Evolutionary conservation across 768 basidiomycete genomes (phyloP).

Genomic region (Brasilioporus rufonigricans): DNA sequence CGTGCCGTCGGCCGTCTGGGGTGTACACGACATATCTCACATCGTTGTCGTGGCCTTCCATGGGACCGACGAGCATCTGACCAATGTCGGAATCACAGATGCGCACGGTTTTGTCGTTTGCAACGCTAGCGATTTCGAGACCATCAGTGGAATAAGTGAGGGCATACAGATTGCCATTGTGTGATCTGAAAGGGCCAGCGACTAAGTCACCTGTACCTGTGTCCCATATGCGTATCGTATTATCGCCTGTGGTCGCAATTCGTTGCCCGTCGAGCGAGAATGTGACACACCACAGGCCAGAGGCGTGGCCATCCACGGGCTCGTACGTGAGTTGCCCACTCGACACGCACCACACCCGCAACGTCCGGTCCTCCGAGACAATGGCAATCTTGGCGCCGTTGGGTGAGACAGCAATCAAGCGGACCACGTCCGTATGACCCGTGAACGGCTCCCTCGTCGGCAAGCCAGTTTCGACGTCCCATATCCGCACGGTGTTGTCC

Average conservation of each 20-base stretch:
- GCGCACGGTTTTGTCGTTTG: slow-evolving; percentile 32
- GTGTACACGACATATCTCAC: slow-evolving; percentile 33
- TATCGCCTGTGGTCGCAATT: slow-evolving; percentile 34
- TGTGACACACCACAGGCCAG: slow-evolving; percentile 28
- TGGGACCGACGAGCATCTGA: slow-evolving; percentile 28
- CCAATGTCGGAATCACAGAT: slow-evolving; percentile 37
- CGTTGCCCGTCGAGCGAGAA: slow-evolving; percentile 33
- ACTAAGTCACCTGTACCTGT: slow-evolving; percentile 23
- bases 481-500: slow-evolving; percentile 27
- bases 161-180: slow-evolving; percentile 32
- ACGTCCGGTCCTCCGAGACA: slow-evolving; percentile 27
- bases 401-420: slow-evolving; percentile 31
- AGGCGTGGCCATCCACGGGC: slow-evolving; percentile 28
- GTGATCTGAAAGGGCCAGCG: slow-evolving; percentile 29
- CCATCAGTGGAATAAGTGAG: slow-evolving; percentile 39
- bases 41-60: slow-evolving; percentile 29
- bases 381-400: slow-evolving; percentile 27
- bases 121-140: slow-evolving; percentile 30
- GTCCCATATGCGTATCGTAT: slow-evolving; percentile 33
- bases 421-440: slow-evolving; percentile 29
- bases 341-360: slow-evolving; percentile 29
- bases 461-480: slow-evolving; percentile 24
- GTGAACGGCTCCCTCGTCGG: slow-evolving; percentile 15
- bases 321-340: slow-evolving; percentile 18
- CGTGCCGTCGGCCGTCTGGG: slow-evolving; percentile 31